phyloP scores from a whole-genome alignment of 2,329 filamentous ascomycete genomes.

The Penicillium capsulatum region DNA sequence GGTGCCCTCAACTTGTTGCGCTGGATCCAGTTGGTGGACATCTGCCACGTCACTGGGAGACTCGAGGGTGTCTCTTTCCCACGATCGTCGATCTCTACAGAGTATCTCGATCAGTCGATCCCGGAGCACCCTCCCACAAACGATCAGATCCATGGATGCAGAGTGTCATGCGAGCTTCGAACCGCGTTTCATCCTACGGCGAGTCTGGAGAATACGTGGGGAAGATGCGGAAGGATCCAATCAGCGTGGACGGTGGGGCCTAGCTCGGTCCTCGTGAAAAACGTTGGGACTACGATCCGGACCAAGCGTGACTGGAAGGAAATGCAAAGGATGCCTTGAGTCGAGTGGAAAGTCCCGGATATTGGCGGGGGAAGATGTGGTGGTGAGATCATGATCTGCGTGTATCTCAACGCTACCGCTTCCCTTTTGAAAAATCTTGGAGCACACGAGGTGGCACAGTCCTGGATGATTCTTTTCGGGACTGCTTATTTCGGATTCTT shows the following conservation, averaged over 20 bases:
- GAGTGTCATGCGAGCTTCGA: too few relatives aligned
- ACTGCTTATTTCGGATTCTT: too few relatives aligned
- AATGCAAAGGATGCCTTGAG: too few relatives aligned
- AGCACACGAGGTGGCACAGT: too few relatives aligned
- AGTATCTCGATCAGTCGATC: neutral
- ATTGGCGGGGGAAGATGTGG: neutral
- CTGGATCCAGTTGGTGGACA: constrained; percentile 1
- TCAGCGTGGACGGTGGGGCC: neutral
- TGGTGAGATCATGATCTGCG: neutral
- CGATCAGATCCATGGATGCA: too few relatives aligned
- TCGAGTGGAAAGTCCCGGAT: too few relatives aligned
- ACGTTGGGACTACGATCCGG: neutral
- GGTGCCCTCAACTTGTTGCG: too few relatives aligned
- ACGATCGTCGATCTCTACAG: neutral
- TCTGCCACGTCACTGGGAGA: neutral
- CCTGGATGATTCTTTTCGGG: too few relatives aligned
- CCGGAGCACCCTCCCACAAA: neutral
- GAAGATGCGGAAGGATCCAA: neutral
- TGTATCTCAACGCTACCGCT: too few relatives aligned
- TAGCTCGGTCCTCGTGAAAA: neutral
- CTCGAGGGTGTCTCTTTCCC: too few relatives aligned
- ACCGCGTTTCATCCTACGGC: neutral
- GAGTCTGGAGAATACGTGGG: neutral
- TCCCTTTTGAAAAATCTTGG: neutral
- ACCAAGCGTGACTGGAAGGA: too few relatives aligned